These are phyloP conservation scores for Colletotrichum spinosum DNA, from an alignment of 2,329 filamentous ascomycete genomes.

Conservation along the genomic window DNA sequence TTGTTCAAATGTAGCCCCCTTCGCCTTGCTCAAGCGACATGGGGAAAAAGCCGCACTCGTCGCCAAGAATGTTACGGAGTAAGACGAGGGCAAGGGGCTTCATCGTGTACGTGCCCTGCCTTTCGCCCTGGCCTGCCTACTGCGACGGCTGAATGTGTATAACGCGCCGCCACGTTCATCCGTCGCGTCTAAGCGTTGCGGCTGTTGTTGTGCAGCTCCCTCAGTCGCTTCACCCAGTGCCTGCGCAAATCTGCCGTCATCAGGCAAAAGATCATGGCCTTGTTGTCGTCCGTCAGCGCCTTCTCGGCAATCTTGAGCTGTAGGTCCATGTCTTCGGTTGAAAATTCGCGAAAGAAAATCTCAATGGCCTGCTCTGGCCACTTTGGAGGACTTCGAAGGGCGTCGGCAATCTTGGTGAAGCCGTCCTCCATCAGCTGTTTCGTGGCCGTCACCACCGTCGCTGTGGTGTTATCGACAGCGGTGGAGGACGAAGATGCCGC, in stretches of 20 bases:
- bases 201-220: slow-evolving; percentile 55
- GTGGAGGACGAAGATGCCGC: slow-evolving; percentile 31
- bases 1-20: slow-evolving; percentile 9
- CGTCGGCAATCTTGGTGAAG: slow-evolving; percentile 51
- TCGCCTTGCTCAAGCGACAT: too few relatives aligned
- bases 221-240: slow-evolving; percentile 67
- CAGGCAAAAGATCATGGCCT: slow-evolving; percentile 72
- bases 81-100: not conserved
- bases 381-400: slow-evolving; percentile 53
- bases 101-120: slow-evolving; percentile 15
- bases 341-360: slow-evolving; percentile 69
- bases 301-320: slow-evolving; percentile 71
- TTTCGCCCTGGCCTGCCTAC: slow-evolving; percentile 1
- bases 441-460: slow-evolving; percentile 40
- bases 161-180: not conserved
- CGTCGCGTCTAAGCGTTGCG: slow-evolving; percentile 38
- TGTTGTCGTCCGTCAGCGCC: slow-evolving; percentile 68
- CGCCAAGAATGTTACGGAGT: slow-evolving; percentile 16
- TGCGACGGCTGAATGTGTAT: too few relatives aligned
- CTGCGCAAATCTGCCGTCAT: slow-evolving; percentile 64
- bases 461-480: slow-evolving; percentile 45
- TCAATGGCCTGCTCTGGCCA: slow-evolving; percentile 71
- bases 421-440: slow-evolving; percentile 49
- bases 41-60: not conserved
- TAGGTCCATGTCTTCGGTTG: slow-evolving; percentile 67